Conservation (phyloP, 129 eudicot species). For the Flaveria sonorensis region DNA sequence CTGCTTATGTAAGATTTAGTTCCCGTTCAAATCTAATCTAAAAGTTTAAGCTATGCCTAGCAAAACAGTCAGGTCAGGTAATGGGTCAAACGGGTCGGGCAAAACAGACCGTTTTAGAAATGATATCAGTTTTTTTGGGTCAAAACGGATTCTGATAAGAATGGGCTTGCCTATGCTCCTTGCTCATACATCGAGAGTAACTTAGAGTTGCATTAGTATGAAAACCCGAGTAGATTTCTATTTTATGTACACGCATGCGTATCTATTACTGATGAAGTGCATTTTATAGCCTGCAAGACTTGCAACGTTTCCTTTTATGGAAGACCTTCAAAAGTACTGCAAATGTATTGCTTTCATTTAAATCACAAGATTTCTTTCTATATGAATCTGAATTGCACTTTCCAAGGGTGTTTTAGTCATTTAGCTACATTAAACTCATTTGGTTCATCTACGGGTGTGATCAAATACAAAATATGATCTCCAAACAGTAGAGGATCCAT, state of each 20-base stretch:
- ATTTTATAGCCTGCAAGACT: not conserved
- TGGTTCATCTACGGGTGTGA: not conserved
- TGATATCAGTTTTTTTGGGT: not conserved
- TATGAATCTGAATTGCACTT: not conserved
- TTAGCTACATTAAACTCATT: not conserved
- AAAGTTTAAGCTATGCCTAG: not conserved
- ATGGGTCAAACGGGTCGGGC: not conserved
- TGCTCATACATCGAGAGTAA: too few relatives aligned
- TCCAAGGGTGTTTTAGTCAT: not conserved
- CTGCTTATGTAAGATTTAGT: not conserved
- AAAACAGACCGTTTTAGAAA: not conserved
- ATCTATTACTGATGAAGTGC: too few relatives aligned
- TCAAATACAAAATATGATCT: not conserved
- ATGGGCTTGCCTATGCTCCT: not conserved
- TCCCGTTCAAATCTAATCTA: not conserved
- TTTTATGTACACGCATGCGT: not conserved
- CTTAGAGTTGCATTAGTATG: too few relatives aligned
- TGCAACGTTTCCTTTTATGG: not conserved
- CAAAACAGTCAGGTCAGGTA: not conserved
- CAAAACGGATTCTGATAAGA: not conserved
- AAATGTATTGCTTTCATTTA: not conserved
- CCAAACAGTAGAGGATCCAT: not conserved
- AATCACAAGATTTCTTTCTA: not conserved
- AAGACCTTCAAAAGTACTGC: not conserved
- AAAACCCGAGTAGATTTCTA: too few relatives aligned